Evolutionary conservation across 1,139 yeast species (phyloP).

Genomic region (Zygoascus sp.): DNA sequence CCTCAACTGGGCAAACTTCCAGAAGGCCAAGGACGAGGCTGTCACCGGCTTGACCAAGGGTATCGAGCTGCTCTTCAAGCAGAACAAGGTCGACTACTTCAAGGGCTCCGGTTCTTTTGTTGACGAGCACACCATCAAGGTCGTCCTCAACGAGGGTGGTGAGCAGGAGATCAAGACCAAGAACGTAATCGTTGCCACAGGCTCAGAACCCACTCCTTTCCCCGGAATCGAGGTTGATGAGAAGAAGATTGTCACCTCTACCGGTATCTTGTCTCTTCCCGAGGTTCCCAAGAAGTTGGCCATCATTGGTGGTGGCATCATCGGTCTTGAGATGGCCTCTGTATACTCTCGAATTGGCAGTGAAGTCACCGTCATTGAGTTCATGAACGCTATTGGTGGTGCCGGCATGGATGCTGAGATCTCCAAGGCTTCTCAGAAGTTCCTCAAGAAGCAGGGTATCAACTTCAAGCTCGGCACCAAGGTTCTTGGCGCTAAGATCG

Average conservation of each 20-base stretch:
- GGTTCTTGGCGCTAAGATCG: conserved; percentile 79
- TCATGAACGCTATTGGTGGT: conserved; percentile 81
- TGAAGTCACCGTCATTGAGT: conserved; percentile 92
- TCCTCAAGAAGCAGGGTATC: conserved; percentile 90
- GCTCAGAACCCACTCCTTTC: conserved; percentile 98
- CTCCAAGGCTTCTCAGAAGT: conserved; percentile 82
- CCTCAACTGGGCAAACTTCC: conserved; percentile 72
- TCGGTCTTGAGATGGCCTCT: conserved; percentile 98
- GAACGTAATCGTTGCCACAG: conserved; percentile 93
- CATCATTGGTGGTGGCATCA: conserved; percentile 98
- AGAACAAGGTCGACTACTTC: conserved; percentile 89
- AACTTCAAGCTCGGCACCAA: conserved; percentile 91
- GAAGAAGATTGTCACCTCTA: conserved; percentile 93
- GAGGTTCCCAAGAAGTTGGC: conserved; percentile 90
- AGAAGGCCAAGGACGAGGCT: conserved; percentile 87
- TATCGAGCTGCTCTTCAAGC: conserved; percentile 90
- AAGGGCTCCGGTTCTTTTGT: conserved; percentile 90
- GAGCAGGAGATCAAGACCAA: conserved; percentile 73
- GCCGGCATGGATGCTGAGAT: conserved; percentile 97
- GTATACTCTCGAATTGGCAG: conserved; percentile 95
- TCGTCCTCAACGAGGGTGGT: conserved; percentile 83
- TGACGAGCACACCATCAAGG: conserved; percentile 72
- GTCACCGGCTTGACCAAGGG: conserved; percentile 90
- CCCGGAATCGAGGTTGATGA: conserved; percentile 97
- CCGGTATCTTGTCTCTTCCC: conserved; percentile 80